Evolutionary conservation across 2,329 filamentous ascomycete genomes (phyloP).

Genomic region (Phaeosphaeria sp.): DNA sequence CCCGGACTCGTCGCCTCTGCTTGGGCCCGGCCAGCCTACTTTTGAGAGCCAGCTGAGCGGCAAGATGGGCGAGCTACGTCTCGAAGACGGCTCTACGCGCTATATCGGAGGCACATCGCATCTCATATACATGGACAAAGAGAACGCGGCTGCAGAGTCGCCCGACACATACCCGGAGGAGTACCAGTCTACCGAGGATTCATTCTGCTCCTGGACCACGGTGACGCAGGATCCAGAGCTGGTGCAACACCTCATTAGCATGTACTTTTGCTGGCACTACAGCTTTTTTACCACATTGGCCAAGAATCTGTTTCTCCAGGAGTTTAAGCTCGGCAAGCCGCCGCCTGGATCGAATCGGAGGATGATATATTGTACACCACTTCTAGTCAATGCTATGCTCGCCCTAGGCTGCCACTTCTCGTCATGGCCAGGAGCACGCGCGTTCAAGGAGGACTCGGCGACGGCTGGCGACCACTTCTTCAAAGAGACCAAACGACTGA

Average conservation of each 20-base stretch:
- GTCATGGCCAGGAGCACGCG: slow-evolving; percentile 73
- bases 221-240: slow-evolving; percentile 82
- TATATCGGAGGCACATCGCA: slow-evolving; percentile 96
- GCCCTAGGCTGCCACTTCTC: slow-evolving; percentile 95
- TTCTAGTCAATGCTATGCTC: slow-evolving; percentile 93
- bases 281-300: slow-evolving; percentile 93
- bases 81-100: slow-evolving; percentile 86
- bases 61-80: slow-evolving; percentile 88
- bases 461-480: slow-evolving; percentile 98
- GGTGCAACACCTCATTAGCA: slow-evolving; percentile 86
- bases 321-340: slow-evolving; percentile 77
- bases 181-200: slow-evolving; percentile 66
- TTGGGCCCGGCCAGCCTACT: slow-evolving; percentile 44
- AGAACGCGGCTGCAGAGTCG: slow-evolving; percentile 38
- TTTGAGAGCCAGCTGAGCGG: slow-evolving; percentile 84
- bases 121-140: slow-evolving; percentile 73
- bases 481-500: slow-evolving; percentile 86
- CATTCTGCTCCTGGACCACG: slow-evolving; percentile 84
- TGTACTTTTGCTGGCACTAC: slow-evolving; percentile 99
- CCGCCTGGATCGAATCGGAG: slow-evolving; percentile 55
- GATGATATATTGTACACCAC: slow-evolving; percentile 82
- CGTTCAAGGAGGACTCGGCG: slow-evolving; percentile 73
- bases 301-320: slow-evolving; percentile 83
- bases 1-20: slow-evolving; percentile 41
- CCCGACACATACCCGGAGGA: slow-evolving; percentile 49